phyloP scores from a whole-genome alignment of 2,329 filamentous ascomycete genomes.

The Penicillium nordicum region DNA sequence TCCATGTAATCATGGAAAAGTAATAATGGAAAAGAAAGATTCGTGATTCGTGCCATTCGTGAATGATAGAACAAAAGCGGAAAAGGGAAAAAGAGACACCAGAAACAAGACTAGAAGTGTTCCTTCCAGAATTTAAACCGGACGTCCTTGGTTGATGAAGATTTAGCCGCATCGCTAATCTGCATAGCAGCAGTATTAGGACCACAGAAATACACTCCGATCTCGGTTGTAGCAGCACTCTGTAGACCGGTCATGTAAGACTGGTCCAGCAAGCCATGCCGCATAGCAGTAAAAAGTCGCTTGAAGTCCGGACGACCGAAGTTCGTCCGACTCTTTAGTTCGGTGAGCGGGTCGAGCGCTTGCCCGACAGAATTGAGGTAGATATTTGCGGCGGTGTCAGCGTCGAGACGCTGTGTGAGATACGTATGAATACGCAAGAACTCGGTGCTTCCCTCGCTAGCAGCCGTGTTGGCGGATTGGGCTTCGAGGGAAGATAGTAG shows the following conservation, averaged over 20 bases:
- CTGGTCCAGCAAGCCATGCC: constrained; percentile 79
- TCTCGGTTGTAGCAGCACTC: constrained; percentile 71
- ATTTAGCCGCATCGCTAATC: constrained; percentile 77
- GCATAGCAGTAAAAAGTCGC: constrained; percentile 76
- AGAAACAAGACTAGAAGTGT: constrained; percentile 52
- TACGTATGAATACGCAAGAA: constrained; percentile 98
- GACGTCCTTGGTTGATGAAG: constrained; percentile 71
- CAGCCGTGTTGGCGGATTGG: constrained; percentile 71
- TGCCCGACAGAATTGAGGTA: constrained; percentile 92
- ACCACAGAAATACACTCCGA: constrained; percentile 98
- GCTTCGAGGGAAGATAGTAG: constrained; percentile 85
- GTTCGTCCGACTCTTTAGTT: constrained; percentile 84
- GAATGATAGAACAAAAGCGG: constrained; percentile 4
- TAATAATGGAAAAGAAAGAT: constrained; percentile 9
- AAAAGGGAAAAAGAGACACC: background rate
- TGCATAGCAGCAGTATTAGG: constrained; percentile 75
- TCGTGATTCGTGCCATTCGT: constrained; percentile 25
- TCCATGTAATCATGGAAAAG: constrained; percentile 1
- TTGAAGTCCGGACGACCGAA: constrained; percentile 91
- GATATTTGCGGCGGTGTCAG: constrained; percentile 92
- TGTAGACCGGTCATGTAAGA: constrained; percentile 82
- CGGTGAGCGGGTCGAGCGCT: constrained; percentile 83
- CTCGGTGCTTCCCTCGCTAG: constrained; percentile 55
- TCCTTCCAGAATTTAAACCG: constrained; percentile 99
- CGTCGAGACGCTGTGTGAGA: constrained; percentile 87